Evolutionary conservation across 805 yeast genomes (phyloP).

Genomic region (Torulaspora quercuum): DNA sequence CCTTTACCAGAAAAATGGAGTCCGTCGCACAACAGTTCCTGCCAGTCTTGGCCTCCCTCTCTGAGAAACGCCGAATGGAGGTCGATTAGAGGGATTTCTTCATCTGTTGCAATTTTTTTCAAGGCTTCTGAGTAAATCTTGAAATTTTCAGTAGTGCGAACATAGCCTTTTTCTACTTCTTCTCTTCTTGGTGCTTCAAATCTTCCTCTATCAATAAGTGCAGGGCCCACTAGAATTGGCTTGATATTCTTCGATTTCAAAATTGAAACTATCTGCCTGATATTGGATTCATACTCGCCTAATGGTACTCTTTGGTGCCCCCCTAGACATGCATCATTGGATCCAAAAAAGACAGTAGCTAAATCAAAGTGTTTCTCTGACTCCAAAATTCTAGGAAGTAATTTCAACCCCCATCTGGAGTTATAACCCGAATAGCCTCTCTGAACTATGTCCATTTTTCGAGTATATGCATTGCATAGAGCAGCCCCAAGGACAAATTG

Average conservation of each 20-base stretch:
- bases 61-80: conserved; percentile 45
- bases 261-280: conserved; percentile 41
- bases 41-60: conserved; percentile 40
- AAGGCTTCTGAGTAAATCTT: conserved; percentile 51
- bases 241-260: conserved; percentile 44
- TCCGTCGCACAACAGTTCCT: conserved; percentile 49
- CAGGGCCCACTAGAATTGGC: conserved; percentile 62
- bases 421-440: conserved; percentile 81
- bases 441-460: conserved; percentile 64
- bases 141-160: conserved; percentile 47
- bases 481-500: conserved; percentile 53
- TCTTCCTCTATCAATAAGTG: conserved; percentile 45
- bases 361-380: conserved; percentile 44
- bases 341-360: conserved; percentile 69
- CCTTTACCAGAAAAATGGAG: conserved; percentile 57
- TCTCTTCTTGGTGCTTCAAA: conserved; percentile 39
- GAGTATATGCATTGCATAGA: conserved; percentile 47
- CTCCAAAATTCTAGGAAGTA: conserved; percentile 51
- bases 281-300: conserved; percentile 48
- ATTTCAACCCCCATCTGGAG: conserved; percentile 52
- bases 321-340: conserved; percentile 63
- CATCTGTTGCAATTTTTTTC: conserved; percentile 42
- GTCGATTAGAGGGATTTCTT: conserved; percentile 57
- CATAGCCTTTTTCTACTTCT: conserved; percentile 40
- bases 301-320: conserved; percentile 51